Evolutionary conservation across 805 yeast genomes (phyloP), one percentile per base, ranked within the genome.

Genomic region (Starmera quercuum): DNA sequence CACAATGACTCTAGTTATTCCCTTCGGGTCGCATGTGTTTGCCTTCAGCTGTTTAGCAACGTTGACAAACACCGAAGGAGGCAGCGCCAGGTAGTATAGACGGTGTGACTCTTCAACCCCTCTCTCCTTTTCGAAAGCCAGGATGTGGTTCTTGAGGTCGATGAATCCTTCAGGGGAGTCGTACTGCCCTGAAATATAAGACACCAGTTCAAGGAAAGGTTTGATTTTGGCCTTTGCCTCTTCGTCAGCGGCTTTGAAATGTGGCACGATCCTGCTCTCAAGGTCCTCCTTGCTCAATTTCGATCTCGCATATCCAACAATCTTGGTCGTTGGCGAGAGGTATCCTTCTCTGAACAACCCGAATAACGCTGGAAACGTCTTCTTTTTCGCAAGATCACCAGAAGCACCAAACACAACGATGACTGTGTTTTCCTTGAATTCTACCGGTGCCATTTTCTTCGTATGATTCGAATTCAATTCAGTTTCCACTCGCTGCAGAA

Each of bases 331-430:
- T 10, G 63, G 51, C 8, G 95, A 84, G 36, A 90, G 66, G 44
- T 75, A 77, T 26, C 94, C 95, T 55, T 88, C 80, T 44, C 83
- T 67, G 62, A 49, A 75, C 25, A 83, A 67, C 9, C 92, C 94
- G 49, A 82, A 83, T 15, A 83, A 61, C 4, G 92, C 90, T 8
- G 94, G 94, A 62, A 84, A 86, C 3, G 96, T 88, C 65, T 88
- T 88, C 78, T 88, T 88, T 66, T 85, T 86, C 36, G 96, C 95
- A 44, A 88, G 68, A 58, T 88, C 96, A 33, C 97, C 97, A 16
- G 95, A 83, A 29, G 97, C 97, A 34, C 97, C 97, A 49, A 87
- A 83, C 20, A 88, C 95, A 19, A 80, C 84, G 49, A 88, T 69
- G 28, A 75, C 67, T 7, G 84, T 78, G 60, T 82, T 64, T 42